phyloP scores from a whole-genome alignment of 495 filamentous ascomycete genomes.

The Polyplosphaeria fusca region DNA sequence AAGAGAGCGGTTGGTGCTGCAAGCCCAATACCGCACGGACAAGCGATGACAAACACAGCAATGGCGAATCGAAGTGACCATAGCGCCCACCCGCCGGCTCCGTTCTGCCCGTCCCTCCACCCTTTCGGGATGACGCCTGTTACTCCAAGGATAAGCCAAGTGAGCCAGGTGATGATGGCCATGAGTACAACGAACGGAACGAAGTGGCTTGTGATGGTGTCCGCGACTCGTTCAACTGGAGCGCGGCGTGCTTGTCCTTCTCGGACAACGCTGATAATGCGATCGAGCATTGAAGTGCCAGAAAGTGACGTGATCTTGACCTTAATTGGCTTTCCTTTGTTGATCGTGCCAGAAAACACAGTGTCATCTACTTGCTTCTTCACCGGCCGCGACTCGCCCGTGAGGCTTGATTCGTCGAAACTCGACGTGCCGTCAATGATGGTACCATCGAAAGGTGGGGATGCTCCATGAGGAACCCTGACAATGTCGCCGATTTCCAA shows the following conservation, averaged over 20 bases:
- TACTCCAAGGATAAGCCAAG: conserved; percentile 75
- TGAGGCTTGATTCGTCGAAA: conserved; percentile 89
- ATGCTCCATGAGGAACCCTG: conserved; percentile 70
- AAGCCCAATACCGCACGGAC: conserved; percentile 87
- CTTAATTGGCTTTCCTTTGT: conserved; percentile 67
- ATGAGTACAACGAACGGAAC: conserved; percentile 80
- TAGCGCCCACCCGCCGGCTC: conserved; percentile 74
- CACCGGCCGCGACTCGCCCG: conserved; percentile 79
- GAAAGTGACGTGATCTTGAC: conserved; percentile 66
- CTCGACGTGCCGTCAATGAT: conserved; percentile 61
- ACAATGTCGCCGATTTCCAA: conserved; percentile 83
- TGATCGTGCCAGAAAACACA: conserved; percentile 84
- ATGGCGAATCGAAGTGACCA: conserved; percentile 93
- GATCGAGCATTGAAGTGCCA: conserved; percentile 85
- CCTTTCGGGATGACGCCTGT: conserved; percentile 62
- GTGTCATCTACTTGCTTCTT: conserved; percentile 66
- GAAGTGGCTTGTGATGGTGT: conserved; percentile 81
- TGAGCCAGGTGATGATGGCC: conserved; percentile 76
- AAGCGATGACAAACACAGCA: conserved; percentile 91
- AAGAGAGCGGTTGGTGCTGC: conserved; percentile 92
- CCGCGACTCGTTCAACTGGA: conserved; percentile 81
- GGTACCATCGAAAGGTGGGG: conserved; percentile 80
- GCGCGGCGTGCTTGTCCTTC: conserved; percentile 87
- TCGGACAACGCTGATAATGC: conserved; percentile 83
- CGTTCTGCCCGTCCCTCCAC: conserved; percentile 55